A percentile compares a stretch with the other conserved stretches of the same genome.
phyloP scores from a whole-genome alignment of 139 green algal genomes.

The Picochlorum sp. region DNA sequence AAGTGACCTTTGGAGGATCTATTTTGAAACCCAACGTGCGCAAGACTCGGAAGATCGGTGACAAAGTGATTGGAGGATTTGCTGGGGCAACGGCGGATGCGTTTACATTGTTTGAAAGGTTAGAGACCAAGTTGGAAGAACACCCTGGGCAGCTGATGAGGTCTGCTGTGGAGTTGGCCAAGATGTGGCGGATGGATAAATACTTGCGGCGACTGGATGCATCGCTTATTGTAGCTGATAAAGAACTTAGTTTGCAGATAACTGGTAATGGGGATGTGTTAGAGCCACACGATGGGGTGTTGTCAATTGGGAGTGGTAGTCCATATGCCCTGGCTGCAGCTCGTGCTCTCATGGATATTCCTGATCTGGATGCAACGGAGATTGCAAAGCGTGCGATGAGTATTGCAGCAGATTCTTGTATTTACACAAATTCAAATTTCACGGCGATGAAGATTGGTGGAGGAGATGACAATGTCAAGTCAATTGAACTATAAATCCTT shows the following conservation, averaged over 20 bases:
- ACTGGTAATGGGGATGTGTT: slow-evolving; percentile 88
- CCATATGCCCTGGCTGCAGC: slow-evolving; percentile 68
- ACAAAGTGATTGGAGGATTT: slow-evolving; percentile 69
- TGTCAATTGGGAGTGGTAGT: slow-evolving; percentile 73
- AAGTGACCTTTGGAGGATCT: slow-evolving; percentile 66
- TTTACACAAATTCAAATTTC: slow-evolving; percentile 95
- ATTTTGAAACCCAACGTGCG: slow-evolving; percentile 84
- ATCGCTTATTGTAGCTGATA: slow-evolving; percentile 75
- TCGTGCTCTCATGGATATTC: slow-evolving; percentile 64
- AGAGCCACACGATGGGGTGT: slow-evolving; percentile 77
- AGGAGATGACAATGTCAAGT: not conserved
- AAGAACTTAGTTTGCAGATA: slow-evolving; percentile 57
- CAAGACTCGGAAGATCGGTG: slow-evolving; percentile 64
- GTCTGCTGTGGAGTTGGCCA: slow-evolving; percentile 83
- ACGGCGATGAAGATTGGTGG: slow-evolving; percentile 29
- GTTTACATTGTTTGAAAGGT: slow-evolving; percentile 80
- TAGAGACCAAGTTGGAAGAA: slow-evolving; percentile 81
- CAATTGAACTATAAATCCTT: slow-evolving; percentile 7
- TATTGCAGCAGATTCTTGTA: slow-evolving; percentile 82
- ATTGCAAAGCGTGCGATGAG: slow-evolving; percentile 75
- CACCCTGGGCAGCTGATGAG: slow-evolving; percentile 80
- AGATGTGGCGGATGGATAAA: slow-evolving; percentile 90
- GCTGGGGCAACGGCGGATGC: slow-evolving; percentile 80
- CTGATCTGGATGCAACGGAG: slow-evolving; percentile 44
- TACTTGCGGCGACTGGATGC: slow-evolving; percentile 78